Conservation (phyloP, 2,329 filamentous ascomycete species). For the Blastomyces percursus region DNA sequence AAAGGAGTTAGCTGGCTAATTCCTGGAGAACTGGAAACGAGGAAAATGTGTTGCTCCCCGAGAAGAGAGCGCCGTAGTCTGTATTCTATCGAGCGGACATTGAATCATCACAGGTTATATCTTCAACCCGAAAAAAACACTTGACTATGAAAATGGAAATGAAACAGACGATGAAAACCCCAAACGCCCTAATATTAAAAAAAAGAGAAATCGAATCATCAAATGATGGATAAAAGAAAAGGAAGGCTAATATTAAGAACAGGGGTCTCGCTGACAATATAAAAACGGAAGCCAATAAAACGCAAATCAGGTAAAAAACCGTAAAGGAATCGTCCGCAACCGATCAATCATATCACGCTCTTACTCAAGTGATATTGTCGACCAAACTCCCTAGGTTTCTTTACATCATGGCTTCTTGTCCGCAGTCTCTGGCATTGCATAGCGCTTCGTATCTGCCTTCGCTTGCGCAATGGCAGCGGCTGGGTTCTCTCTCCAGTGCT, state of each 20-base stretch:
- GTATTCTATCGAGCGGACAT: conserved; percentile 1
- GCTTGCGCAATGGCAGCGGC: conserved; percentile 84
- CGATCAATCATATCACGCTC: neutral
- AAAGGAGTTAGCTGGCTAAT: neutral
- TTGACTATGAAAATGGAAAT: neutral
- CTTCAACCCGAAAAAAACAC: neutral
- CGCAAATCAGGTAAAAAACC: neutral
- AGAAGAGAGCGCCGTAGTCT: neutral
- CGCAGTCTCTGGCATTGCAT: conserved; percentile 40
- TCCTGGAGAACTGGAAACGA: neutral
- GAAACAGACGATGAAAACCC: neutral
- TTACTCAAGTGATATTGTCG: neutral
- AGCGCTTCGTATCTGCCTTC: conserved; percentile 78
- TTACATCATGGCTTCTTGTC: neutral
- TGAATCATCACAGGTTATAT: neutral
- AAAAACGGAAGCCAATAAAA: neutral
- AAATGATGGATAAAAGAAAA: neutral
- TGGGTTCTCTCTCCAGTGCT: conserved; percentile 96
- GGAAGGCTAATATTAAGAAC: neutral
- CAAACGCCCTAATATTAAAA: neutral
- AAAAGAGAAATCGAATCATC: neutral
- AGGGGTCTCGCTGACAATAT: neutral
- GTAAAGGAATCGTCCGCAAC: neutral
- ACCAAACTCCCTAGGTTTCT: neutral
- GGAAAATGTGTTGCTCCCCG: neutral